Evolutionary conservation across 257 asterid species (phyloP).

Genomic region (Plantago ovata): DNA sequence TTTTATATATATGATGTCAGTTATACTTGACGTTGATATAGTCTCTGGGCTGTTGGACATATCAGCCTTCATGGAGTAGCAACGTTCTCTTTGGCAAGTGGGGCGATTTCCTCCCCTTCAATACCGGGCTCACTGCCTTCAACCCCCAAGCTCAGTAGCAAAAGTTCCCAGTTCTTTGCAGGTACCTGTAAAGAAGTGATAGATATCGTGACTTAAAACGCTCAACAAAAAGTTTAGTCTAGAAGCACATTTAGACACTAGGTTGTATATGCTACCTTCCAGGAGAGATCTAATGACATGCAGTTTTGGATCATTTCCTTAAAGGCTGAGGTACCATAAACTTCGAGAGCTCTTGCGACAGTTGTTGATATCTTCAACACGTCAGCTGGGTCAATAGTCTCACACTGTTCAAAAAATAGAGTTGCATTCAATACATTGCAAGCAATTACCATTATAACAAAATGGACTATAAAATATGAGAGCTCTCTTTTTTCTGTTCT

Average conservation of each 20-base stretch:
- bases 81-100: slow-evolving; percentile 80
- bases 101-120: slow-evolving; percentile 83
- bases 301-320: slow-evolving; percentile 73
- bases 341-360: slow-evolving; percentile 58
- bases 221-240: neutral
- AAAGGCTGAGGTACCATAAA: slow-evolving; percentile 50
- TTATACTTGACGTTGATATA: neutral
- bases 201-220: neutral
- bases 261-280: slow-evolving; percentile 61
- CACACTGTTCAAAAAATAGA: slow-evolving; percentile 50
- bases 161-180: slow-evolving; percentile 80
- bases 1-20: neutral
- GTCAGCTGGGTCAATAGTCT: slow-evolving; percentile 58
- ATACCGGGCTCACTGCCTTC: slow-evolving; percentile 61
- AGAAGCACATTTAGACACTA: neutral
- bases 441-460: neutral
- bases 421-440: neutral
- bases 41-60: neutral
- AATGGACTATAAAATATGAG: neutral
- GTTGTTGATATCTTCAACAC: slow-evolving; percentile 60
- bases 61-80: slow-evolving; percentile 59
- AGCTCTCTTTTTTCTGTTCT: neutral
- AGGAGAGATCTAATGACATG: slow-evolving; percentile 93
- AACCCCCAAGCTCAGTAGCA: slow-evolving; percentile 64
- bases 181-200: slow-evolving; percentile 48